phyloP scores from a whole-genome alignment of 495 filamentous ascomycete genomes.

The Neurospora sp. region DNA sequence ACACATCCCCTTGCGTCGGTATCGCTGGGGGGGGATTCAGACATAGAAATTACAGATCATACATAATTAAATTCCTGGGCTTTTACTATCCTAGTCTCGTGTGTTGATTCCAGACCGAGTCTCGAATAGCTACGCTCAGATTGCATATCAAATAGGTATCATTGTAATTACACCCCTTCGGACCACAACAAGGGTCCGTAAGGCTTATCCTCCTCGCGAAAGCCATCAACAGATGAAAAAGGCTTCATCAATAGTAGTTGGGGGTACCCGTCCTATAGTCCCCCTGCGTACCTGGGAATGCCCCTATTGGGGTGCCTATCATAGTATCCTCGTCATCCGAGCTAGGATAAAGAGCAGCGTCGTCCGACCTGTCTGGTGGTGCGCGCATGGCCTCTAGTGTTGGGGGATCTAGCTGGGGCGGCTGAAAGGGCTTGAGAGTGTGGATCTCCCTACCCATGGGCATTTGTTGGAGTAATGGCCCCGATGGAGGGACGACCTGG shows the following conservation, averaged over 20 bases:
- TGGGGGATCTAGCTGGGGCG: slow-evolving; percentile 45
- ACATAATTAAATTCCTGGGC: background rate
- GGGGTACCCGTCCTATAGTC: slow-evolving; percentile 27
- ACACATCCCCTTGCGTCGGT: background rate
- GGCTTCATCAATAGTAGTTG: slow-evolving; percentile 23
- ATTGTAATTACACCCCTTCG: background rate
- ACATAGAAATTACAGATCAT: background rate
- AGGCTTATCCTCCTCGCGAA: background rate
- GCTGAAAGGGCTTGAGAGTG: slow-evolving; percentile 47
- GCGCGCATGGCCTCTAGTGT: slow-evolving; percentile 42
- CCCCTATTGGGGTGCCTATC: slow-evolving; percentile 18
- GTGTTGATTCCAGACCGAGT: background rate
- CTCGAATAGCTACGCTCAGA: background rate
- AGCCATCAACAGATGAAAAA: background rate
- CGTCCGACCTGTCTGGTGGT: slow-evolving; percentile 40
- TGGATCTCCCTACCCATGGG: slow-evolving; percentile 86
- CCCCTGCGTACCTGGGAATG: slow-evolving; percentile 27
- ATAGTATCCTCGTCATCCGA: slow-evolving; percentile 35
- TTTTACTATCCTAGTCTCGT: background rate
- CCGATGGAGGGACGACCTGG: slow-evolving; percentile 61
- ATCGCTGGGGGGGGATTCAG: background rate
- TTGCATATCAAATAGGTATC: background rate
- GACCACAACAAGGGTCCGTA: background rate
- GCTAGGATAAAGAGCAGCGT: slow-evolving; percentile 29
- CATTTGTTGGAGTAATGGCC: slow-evolving; percentile 60